Evolutionary conservation across 345 rosid genomes (phyloP).

Genomic region (Microcos paniculata): DNA sequence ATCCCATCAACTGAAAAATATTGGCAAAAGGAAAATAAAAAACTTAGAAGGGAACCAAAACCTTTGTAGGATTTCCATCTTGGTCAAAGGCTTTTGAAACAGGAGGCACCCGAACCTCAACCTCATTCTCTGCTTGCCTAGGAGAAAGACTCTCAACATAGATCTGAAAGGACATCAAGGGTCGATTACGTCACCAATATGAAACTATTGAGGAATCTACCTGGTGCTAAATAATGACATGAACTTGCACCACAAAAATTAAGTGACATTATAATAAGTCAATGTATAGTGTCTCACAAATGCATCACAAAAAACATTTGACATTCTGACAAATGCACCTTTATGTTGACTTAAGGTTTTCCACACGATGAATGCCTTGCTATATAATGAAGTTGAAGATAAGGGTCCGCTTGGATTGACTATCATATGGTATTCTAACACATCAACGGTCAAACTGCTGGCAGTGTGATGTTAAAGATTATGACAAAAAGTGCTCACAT

Average conservation of each 20-base stretch:
- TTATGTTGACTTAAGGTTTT: not conserved
- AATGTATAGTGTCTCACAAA: not conserved
- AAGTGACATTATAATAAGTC: too few relatives aligned
- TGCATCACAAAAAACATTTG: not conserved
- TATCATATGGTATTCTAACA: not conserved
- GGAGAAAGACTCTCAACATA: slow-evolving; percentile 54
- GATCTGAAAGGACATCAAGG: slow-evolving; percentile 47
- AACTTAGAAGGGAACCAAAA: slow-evolving; percentile 30
- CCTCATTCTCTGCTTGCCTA: slow-evolving; percentile 75
- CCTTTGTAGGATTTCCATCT: slow-evolving; percentile 94
- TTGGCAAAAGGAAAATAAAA: not conserved
- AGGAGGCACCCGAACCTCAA: slow-evolving; percentile 96
- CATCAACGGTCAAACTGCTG: not conserved
- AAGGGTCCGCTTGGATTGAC: not conserved
- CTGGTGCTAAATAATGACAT: not conserved
- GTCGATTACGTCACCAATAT: not conserved
- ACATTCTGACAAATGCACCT: not conserved
- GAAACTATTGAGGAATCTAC: not conserved
- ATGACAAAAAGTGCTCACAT: not conserved
- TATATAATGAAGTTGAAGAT: not conserved
- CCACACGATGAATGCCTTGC: not conserved
- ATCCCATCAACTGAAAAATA: slow-evolving; percentile 14
- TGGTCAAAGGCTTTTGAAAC: slow-evolving; percentile 84
- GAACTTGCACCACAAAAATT: not conserved
- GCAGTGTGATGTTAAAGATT: not conserved